Base-by-base conservation (phyloP, 371 early-diverging fungal species). In the Mucor plumbeus region DNA sequence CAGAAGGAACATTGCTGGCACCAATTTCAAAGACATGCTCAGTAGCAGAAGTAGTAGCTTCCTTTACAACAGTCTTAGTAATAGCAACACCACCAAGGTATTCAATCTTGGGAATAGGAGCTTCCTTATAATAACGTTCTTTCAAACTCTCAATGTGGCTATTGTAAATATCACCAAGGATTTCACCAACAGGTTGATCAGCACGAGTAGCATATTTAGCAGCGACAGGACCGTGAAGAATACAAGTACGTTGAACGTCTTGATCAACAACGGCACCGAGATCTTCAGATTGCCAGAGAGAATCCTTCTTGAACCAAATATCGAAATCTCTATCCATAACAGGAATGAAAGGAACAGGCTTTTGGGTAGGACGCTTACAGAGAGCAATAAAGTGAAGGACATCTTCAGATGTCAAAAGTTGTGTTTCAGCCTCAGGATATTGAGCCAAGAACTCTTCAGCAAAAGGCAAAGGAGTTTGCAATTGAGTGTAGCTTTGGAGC, bases 301-400 rank as follows among this genome's bases (percentile, higher is more conserved):
- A 94, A 78, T 97, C 98, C 90, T 97, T 97, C 89, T 97, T 96
- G 85, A 96, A 90, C 95, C 95, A 94, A 56, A 90, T 85, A 75
- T 95, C 95, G 77, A 98, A 95, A 75, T 93, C 91, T 83, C 93
- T 93, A 76, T 96, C 96, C 69, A 97, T 74, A 33, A 92, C 89
- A 17, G 96, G 96, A 55, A 98, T 91, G 78, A 96, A 97, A 14
- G 96, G 93, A 21, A 95, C 94, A 38, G 96, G 97, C 86, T 96
- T 96, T 69, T 93, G 91, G 50, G 89, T 88, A 36, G 91, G 94
- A 59, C 89, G 89, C 63, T 90, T 86, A 79, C 93, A 94, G 59
- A 93, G 83, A 69, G 89, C 85, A 54, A 97, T 72, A 80, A 98
- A 96, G 82, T 94, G 93, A 75, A 92, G 86, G 4, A 94, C 92